Evolutionary conservation across 2,329 filamentous ascomycete genomes (phyloP).

Genomic region (Ophiostoma sp.): DNA sequence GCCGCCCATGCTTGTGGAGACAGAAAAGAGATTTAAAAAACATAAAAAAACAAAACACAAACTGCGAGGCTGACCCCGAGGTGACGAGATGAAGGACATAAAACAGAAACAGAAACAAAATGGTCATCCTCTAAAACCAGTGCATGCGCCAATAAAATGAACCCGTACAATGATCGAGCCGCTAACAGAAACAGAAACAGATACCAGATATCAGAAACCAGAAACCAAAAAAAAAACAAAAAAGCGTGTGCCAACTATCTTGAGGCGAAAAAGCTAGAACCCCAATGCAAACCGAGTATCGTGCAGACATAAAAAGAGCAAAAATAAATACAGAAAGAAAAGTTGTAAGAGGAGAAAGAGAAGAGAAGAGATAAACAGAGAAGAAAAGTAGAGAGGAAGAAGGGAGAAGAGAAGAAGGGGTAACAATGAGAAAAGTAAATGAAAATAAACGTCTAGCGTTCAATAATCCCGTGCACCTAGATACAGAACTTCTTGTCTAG

Average conservation of each 20-base stretch:
- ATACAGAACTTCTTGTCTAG: conserved; percentile 33
- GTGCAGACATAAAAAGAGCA: background rate
- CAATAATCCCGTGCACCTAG: conserved; percentile 18
- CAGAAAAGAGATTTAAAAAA: background rate
- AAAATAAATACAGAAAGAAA: background rate
- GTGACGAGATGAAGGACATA: background rate
- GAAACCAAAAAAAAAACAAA: background rate
- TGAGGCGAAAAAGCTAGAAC: background rate
- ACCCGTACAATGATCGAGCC: background rate
- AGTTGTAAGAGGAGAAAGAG: background rate
- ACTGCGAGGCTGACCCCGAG: conserved; percentile 11
- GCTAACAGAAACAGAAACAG: background rate
- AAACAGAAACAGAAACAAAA: background rate
- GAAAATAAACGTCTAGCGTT: background rate
- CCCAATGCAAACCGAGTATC: conserved; percentile 5
- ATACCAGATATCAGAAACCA: background rate
- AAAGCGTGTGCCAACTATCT: background rate
- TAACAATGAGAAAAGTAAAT: background rate
- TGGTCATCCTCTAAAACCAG: background rate
- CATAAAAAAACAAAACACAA: background rate
- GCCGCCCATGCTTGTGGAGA: conserved; percentile 20
- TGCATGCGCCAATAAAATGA: conserved; percentile 10
- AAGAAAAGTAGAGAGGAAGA: background rate
- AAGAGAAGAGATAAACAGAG: background rate
- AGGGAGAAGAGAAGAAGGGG: background rate